A percentile compares a stretch with the other conserved stretches of the same genome.
phyloP scores from a whole-genome alignment of 441 rosid genomes.

The Jatropha multifida region DNA sequence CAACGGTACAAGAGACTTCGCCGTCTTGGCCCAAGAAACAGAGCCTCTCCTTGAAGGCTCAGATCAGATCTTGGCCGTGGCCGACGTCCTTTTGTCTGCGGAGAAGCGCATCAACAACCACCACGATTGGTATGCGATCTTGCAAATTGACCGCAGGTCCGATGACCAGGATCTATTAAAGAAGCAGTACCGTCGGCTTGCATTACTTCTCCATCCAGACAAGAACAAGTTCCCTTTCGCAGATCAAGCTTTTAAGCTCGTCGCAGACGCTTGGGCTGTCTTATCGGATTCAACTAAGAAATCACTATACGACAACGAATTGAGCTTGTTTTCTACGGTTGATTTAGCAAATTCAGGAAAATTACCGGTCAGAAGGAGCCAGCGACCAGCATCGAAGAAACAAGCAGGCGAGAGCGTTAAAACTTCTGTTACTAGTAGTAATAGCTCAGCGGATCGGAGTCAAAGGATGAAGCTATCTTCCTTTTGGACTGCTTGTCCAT shows the following conservation, averaged over 20 bases:
- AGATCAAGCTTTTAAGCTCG: conserved; percentile 86
- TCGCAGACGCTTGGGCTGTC: conserved; percentile 83
- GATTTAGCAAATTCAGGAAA: conserved; percentile 49
- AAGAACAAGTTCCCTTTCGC: conserved; percentile 77
- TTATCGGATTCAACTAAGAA: conserved; percentile 59
- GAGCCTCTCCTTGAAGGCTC: conserved; percentile 88
- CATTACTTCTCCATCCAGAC: conserved; percentile 89
- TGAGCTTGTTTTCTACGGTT: conserved; percentile 51
- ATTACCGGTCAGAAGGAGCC: conserved; percentile 48
- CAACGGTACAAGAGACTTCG: conserved; percentile 70
- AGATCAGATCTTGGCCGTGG: conserved; percentile 85
- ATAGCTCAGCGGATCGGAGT: conserved; percentile 5
- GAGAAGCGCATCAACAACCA: conserved; percentile 63
- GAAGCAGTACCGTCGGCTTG: conserved; percentile 78
- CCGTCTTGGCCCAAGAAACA: conserved; percentile 74
- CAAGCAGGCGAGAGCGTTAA: conserved; percentile 5
- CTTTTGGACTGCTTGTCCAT: conserved; percentile 96
- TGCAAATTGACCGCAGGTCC: conserved; percentile 60
- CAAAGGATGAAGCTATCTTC: conserved; percentile 41
- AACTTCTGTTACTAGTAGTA: neutral
- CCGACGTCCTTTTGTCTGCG: conserved; percentile 64
- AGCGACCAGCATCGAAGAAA: conserved; percentile 23
- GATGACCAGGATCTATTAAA: conserved; percentile 62
- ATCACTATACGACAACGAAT: conserved; percentile 55
- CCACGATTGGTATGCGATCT: conserved; percentile 85